A percentile compares a stretch with the other conserved stretches of the same genome.
phyloP scores from a whole-genome alignment of 164 flowering plant species.

The Tetrastigma voinierianum region DNA sequence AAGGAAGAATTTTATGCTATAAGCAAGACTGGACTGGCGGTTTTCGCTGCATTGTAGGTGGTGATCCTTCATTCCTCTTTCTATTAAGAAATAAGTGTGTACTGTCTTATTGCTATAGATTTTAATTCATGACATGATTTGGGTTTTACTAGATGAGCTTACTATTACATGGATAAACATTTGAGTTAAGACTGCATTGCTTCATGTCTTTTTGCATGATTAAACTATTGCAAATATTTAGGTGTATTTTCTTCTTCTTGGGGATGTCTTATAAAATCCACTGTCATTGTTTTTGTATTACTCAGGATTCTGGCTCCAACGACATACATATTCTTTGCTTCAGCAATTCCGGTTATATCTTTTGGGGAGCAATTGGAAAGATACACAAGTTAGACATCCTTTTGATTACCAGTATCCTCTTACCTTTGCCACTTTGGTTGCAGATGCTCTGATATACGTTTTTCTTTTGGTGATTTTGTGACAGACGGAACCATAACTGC shows the following conservation, averaged over 20 bases:
- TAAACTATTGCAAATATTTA: background rate
- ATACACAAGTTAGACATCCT: conserved; percentile 52
- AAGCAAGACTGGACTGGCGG: conserved; percentile 98
- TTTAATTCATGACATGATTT: background rate
- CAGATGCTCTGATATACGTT: background rate
- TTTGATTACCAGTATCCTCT: conserved; percentile 1
- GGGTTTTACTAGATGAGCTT: background rate
- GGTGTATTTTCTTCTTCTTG: background rate
- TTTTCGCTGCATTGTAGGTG: conserved; percentile 65
- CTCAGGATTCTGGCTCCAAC: conserved; percentile 95
- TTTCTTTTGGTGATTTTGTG: conserved; percentile 11
- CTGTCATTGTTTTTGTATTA: background rate
- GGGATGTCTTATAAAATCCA: background rate
- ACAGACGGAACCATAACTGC: conserved; percentile 90
- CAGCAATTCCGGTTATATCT: conserved; percentile 97
- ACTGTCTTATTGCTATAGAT: background rate
- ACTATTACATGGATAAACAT: background rate
- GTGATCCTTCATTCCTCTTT: conserved; percentile 8
- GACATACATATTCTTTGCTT: conserved; percentile 95
- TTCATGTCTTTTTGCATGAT: background rate
- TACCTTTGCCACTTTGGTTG: conserved; percentile 6
- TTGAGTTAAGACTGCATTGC: background rate
- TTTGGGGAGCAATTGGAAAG: conserved; percentile 95
- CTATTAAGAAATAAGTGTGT: background rate
- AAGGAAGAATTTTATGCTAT: conserved; percentile 78